Conservation (phyloP, 768 basidiomycete genomes). For the Xerocomellus chrysenteron region DNA sequence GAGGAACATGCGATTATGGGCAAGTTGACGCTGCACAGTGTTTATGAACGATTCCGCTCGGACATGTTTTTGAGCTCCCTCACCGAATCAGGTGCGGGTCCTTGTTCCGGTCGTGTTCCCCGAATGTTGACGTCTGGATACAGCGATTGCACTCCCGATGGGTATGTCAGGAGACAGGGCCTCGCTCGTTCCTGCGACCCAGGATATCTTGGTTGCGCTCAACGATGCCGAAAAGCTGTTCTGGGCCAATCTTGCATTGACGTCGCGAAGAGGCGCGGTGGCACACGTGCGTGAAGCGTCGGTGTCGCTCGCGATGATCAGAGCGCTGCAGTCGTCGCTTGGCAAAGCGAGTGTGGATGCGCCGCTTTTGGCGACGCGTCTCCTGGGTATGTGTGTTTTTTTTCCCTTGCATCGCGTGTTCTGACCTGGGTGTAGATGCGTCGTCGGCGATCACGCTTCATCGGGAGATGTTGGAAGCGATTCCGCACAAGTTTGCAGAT, state of each 20-base stretch:
- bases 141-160: constrained; percentile 85
- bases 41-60: constrained; percentile 72
- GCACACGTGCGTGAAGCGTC: constrained; percentile 73
- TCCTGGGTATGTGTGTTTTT: constrained; percentile 51
- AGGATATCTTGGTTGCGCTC: constrained; percentile 61
- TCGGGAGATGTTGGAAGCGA: constrained; percentile 83
- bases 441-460: constrained; percentile 76
- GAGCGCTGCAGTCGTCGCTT: constrained; percentile 77
- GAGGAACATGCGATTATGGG: constrained; percentile 76
- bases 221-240: constrained; percentile 69
- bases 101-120: not conserved
- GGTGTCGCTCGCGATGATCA: constrained; percentile 66
- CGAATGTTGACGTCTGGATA: constrained; percentile 8
- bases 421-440: constrained; percentile 48
- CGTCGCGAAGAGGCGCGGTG: constrained; percentile 59
- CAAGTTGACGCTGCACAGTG: constrained; percentile 73
- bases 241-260: constrained; percentile 59
- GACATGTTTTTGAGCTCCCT: constrained; percentile 92
- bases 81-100: constrained; percentile 78
- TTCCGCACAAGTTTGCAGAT: constrained; percentile 65
- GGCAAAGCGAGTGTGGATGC: constrained; percentile 54
- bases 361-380: constrained; percentile 55
- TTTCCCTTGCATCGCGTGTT: not conserved
- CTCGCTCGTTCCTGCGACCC: constrained; percentile 43
- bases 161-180: constrained; percentile 55